Conservation (phyloP, 225 moss, liverwort and hornwort genomes). For the Asterella californica region DNA sequence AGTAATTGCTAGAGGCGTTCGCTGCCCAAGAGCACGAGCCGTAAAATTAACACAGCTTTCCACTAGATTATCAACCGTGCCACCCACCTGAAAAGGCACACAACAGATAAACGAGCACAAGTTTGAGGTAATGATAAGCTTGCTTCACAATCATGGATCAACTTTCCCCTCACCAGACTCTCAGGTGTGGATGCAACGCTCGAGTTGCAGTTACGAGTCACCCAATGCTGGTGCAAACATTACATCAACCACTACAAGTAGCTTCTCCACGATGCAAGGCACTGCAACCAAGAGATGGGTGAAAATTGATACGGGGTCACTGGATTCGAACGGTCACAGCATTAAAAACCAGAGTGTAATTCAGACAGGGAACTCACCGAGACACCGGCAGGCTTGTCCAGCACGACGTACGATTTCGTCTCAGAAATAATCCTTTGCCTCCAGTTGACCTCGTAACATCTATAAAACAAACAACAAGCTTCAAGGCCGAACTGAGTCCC, state of each 20-base stretch:
- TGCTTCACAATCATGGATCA: background rate
- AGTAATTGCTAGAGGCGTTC: slow-evolving; percentile 67
- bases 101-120: background rate
- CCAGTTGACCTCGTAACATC: slow-evolving; percentile 93
- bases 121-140: background rate
- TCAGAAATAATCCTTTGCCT: slow-evolving; percentile 62
- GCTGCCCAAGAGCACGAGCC: slow-evolving; percentile 67
- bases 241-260: background rate
- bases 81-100: slow-evolving; percentile 69
- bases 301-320: too few species aligned
- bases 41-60: slow-evolving; percentile 86
- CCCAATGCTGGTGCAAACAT: too few species aligned
- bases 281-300: background rate
- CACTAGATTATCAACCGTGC: slow-evolving; percentile 92
- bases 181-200: background rate
- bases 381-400: slow-evolving; percentile 97
- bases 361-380: slow-evolving; percentile 54
- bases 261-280: background rate
- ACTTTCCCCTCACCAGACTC: background rate
- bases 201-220: too few species aligned
- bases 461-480: slow-evolving; percentile 31
- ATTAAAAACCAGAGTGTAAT: too few species aligned
- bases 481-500: background rate
- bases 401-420: slow-evolving; percentile 76
- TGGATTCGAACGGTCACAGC: too few species aligned